phyloP scores from a whole-genome alignment of 495 filamentous ascomycete species.

The Daldinia vernicosa region DNA sequence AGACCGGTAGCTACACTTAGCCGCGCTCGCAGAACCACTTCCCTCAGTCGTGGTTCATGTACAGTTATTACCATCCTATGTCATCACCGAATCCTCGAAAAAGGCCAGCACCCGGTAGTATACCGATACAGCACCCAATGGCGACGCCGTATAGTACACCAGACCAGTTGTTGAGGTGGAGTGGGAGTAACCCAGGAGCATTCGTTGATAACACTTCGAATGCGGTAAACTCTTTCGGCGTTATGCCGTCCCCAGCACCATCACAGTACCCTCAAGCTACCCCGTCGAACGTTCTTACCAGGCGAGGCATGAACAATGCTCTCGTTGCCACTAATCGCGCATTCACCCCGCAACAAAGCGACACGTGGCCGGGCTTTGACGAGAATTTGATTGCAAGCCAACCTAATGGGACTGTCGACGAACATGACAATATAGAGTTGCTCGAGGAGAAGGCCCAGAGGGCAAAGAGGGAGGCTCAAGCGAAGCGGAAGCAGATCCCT shows the following conservation, averaged over 20 bases:
- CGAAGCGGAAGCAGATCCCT: slow-evolving; percentile 92
- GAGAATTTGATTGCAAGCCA: slow-evolving; percentile 49
- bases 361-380: slow-evolving; percentile 60
- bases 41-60: slow-evolving; percentile 42
- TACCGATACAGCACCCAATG: slow-evolving; percentile 58
- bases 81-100: slow-evolving; percentile 69
- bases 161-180: slow-evolving; percentile 56
- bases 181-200: slow-evolving; percentile 41
- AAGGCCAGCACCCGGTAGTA: slow-evolving; percentile 74
- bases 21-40: slow-evolving; percentile 1
- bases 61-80: slow-evolving; percentile 51
- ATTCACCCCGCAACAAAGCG: slow-evolving; percentile 55
- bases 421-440: slow-evolving; percentile 75
- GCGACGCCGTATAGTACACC: slow-evolving; percentile 55
- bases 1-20: slow-evolving; percentile 14
- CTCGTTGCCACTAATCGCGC: slow-evolving; percentile 59
- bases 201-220: slow-evolving; percentile 49
- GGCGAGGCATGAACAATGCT: slow-evolving; percentile 70
- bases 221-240: slow-evolving; percentile 51
- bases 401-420: slow-evolving; percentile 55
- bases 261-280: slow-evolving; percentile 51
- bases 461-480: slow-evolving; percentile 83
- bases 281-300: slow-evolving; percentile 71
- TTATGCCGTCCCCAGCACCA: slow-evolving; percentile 55
- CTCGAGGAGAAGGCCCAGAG: slow-evolving; percentile 76